Conservation (phyloP, 306 rosid species). For the Glycyrrhiza uralensis region DNA sequence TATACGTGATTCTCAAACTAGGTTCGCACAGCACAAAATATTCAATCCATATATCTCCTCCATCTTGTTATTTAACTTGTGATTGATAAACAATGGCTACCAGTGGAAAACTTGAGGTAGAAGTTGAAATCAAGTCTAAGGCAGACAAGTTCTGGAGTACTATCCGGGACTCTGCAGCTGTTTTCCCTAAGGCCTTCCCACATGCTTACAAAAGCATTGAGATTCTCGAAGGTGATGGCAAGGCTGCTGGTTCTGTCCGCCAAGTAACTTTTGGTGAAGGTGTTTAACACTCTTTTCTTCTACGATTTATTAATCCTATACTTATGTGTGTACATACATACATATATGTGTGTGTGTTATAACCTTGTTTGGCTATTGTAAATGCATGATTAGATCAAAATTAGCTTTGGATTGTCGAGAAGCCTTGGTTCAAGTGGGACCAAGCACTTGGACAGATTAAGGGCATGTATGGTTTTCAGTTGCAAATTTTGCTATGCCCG, state of each 20-base stretch:
- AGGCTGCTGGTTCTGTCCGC: slow-evolving; percentile 63
- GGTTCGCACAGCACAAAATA: not conserved
- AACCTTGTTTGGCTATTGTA: no score
- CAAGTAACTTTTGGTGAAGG: slow-evolving; percentile 56
- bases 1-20: not conserved
- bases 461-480: no score
- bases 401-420: no score
- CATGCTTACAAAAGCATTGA: slow-evolving; percentile 72
- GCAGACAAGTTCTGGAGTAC: slow-evolving; percentile 31
- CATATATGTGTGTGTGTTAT: no score
- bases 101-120: slow-evolving; percentile 42
- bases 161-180: slow-evolving; percentile 8
- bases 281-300: no score
- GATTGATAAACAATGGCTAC: slow-evolving; percentile 14
- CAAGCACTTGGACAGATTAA: no score
- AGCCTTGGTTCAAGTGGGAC: no score
- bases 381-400: no score
- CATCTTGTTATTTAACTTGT: not conserved
- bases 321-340: no score
- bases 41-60: no score
- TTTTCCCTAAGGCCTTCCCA: slow-evolving; percentile 41
- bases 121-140: slow-evolving; percentile 28
- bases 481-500: no score
- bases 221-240: slow-evolving; percentile 78
- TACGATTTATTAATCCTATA: no score